Base-by-base conservation (phyloP, 768 basidiomycete genomes). In the Rhodosporidiobolus odoratus region DNA sequence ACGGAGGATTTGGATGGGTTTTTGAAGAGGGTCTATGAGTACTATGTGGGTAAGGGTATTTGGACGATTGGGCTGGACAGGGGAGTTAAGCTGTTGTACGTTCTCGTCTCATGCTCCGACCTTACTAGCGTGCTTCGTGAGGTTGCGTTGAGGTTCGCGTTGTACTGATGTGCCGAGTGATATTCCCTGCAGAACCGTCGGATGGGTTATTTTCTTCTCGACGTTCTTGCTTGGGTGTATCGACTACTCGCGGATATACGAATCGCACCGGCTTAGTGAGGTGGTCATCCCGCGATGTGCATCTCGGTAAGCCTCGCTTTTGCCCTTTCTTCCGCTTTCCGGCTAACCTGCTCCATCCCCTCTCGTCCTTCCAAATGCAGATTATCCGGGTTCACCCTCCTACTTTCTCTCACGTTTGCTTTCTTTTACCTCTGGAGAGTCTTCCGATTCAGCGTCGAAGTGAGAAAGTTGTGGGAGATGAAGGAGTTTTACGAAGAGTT, bases 171-270 rank as follows among this genome's bases (percentile, higher is more conserved):
- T n/a, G n/a, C n/a, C n/a, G n/a, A 13, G 48, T 50, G 25, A 2
- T 23, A 38, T 6, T 16, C 58, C 8, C 23, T 59, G 43, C 79
- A 99, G 96, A 74, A 99, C 95, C 72, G 88, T 96, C 32, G 94
- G 93, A 56, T 99, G 98, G 80, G 95, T 98, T 60, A 97, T 98
- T 76, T 86, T 85, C n/a, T 99, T 99, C 80, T 95, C 96, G 19
- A 95, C 94, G 15, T 99, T 99, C 79, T 83, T 99, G 19, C 80
- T 95, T 10, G 91, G 93, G 21, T 99, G 96, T 80, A 85, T 99
- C 71, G 93, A 99, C 79, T 98, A 96, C 79, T 86, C 88, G 43
- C 84, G 84, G 47, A 85, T 98, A 68, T 85, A 85, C 66, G 85
- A 84, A 27, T 87, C 89, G 66, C 84, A 85, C 35, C 83, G 85